phyloP scores from a whole-genome alignment of 352 stramenopile species.

The Globisporangium alternatum region DNA sequence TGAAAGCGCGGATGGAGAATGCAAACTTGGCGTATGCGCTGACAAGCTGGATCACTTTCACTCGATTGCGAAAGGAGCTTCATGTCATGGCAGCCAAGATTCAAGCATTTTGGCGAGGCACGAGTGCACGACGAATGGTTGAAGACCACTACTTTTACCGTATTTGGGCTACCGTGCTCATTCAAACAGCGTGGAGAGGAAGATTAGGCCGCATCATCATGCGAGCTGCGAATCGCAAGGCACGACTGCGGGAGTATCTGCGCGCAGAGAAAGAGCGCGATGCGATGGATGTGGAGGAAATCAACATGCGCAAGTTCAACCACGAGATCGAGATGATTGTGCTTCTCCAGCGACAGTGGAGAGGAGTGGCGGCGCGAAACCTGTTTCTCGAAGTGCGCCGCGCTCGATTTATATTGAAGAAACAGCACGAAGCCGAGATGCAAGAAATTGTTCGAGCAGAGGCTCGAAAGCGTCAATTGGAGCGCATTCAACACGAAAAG shows the following conservation, averaged over 20 bases:
- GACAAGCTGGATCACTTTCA: conserved; percentile 45
- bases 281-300: conserved; percentile 47
- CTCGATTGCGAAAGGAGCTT: conserved; percentile 25
- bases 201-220: conserved; percentile 51
- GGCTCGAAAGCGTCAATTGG: conserved; percentile 42
- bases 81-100: conserved; percentile 36
- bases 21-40: conserved; percentile 47
- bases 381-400: conserved; percentile 62
- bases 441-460: conserved; percentile 63
- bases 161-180: conserved; percentile 64
- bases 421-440: conserved; percentile 64
- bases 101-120: conserved; percentile 69
- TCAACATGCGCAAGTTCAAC: conserved; percentile 37
- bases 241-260: conserved; percentile 63
- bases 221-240: conserved; percentile 47
- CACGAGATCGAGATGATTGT: conserved; percentile 56
- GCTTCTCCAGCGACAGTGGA: conserved; percentile 66
- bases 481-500: conserved; percentile 47
- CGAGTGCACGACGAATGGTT: conserved; percentile 29
- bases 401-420: conserved; percentile 49
- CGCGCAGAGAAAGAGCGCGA: conserved; percentile 64
- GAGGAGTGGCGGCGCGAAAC: conserved; percentile 58
- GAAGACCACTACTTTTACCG: conserved; percentile 63
- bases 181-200: conserved; percentile 69
- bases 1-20: conserved; percentile 47